Percentiles rank a stretch among this genome's conserved stretches.
Conservation (phyloP, 2,329 filamentous ascomycete species). For the Cladosporium sp. region DNA sequence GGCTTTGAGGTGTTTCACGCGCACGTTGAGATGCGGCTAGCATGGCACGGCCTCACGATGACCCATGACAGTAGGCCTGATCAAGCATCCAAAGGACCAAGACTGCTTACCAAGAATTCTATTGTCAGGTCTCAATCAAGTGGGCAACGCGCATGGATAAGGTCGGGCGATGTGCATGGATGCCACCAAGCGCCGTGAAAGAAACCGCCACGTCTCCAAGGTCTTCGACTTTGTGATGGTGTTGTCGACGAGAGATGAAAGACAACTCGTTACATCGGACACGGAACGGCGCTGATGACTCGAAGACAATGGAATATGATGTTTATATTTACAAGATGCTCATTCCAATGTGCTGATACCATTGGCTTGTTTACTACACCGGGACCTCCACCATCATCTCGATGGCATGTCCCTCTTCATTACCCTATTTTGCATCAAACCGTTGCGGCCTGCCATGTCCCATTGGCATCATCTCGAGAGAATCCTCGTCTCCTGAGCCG, state of each 20-base stretch:
- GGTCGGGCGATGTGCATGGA: neutral
- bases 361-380: neutral
- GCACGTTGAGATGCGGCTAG: neutral
- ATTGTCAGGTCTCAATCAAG: neutral
- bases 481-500: neutral
- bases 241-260: neutral
- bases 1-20: neutral
- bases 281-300: neutral
- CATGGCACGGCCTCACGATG: neutral
- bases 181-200: neutral
- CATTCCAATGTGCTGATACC: slow-evolving; percentile 6
- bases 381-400: neutral
- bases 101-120: neutral
- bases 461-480: neutral
- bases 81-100: neutral
- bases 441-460: neutral
- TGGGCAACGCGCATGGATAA: neutral
- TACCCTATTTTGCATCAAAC: neutral
- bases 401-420: neutral
- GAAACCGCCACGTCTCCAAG: neutral
- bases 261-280: neutral
- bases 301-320: neutral
- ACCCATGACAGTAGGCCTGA: neutral
- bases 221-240: neutral
- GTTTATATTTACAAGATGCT: neutral